phyloP scores from a whole-genome alignment of 768 basidiomycete species.

The Sistotremastrum niveocremeum region DNA sequence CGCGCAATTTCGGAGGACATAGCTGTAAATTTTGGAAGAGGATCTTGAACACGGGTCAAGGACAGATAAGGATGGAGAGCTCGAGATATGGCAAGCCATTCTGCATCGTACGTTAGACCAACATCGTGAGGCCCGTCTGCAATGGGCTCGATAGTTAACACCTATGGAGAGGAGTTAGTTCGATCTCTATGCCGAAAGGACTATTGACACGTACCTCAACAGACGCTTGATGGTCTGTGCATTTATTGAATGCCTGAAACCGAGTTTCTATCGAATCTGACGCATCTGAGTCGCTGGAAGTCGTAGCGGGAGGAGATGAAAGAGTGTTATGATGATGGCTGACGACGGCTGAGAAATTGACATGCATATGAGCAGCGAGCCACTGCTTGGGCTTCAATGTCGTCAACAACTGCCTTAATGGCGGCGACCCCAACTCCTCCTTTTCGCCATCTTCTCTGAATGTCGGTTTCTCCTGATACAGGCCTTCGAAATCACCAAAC shows the following conservation, averaged over 20 bases:
- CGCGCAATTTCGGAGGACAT: constrained; percentile 37
- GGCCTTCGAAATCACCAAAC: constrained; percentile 50
- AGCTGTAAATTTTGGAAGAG: constrained; percentile 46
- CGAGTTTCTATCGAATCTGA: no score
- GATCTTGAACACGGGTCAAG: constrained; percentile 28
- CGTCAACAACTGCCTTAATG: constrained; percentile 61
- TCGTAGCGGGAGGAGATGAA: no score
- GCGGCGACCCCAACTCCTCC: constrained; percentile 72
- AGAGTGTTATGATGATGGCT: no score
- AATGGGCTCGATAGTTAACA: not conserved
- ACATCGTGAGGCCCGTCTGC: not conserved
- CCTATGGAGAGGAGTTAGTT: no score
- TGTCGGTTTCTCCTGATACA: constrained; percentile 68
- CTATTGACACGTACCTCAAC: no score
- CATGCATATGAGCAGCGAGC: constrained; percentile 89
- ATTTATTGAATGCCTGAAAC: no score
- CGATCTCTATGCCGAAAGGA: no score
- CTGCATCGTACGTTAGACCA: constrained; percentile 58
- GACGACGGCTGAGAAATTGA: constrained; percentile 66
- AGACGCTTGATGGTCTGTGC: no score
- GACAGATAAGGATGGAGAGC: constrained; percentile 76
- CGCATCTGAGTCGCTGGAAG: no score
- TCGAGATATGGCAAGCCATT: constrained; percentile 90
- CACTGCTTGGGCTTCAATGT: constrained; percentile 72
- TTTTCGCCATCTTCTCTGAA: constrained; percentile 54